Evolutionary conservation across 2,329 filamentous ascomycete genomes (phyloP).

Genomic region (Trichoderma citrinoviride): DNA sequence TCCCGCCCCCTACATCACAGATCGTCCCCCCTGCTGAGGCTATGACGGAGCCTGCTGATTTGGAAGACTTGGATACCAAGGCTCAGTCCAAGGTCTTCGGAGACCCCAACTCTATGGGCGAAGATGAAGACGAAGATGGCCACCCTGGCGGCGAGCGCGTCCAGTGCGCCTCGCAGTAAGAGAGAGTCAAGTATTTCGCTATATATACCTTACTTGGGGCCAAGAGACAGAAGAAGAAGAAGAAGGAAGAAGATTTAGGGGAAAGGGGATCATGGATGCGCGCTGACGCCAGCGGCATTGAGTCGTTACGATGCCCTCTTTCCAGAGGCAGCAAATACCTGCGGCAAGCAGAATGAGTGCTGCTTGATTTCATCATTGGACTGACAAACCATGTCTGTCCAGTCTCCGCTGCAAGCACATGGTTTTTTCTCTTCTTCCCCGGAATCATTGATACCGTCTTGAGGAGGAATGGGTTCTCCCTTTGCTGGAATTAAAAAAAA

Average conservation of each 20-base stretch:
- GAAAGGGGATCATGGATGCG: not conserved
- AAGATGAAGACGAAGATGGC: slow-evolving; percentile 76
- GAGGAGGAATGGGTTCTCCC: not conserved
- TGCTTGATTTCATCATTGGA: slow-evolving; percentile 20
- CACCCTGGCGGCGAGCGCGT: slow-evolving; percentile 74
- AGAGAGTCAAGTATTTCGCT: not conserved
- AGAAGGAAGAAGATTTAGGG: not conserved
- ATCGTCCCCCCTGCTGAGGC: slow-evolving; percentile 71
- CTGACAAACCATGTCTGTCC: slow-evolving; percentile 17
- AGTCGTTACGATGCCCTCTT: slow-evolving; percentile 4
- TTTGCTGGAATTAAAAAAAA: not conserved
- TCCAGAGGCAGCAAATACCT: not conserved
- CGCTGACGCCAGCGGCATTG: not conserved
- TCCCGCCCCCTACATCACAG: slow-evolving; percentile 68
- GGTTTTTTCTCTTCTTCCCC: slow-evolving; percentile 9
- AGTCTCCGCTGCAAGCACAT: slow-evolving; percentile 19
- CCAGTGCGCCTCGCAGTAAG: slow-evolving; percentile 85
- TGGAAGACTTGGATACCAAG: slow-evolving; percentile 78
- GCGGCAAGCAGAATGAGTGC: slow-evolving; percentile 25
- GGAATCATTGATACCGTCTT: slow-evolving; percentile 25
- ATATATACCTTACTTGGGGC: not conserved
- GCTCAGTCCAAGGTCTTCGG: slow-evolving; percentile 65
- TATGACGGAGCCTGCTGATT: slow-evolving; percentile 85
- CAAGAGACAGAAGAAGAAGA: not conserved
- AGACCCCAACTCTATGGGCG: slow-evolving; percentile 56